These are phyloP conservation scores for Amanita subjunquillea DNA, from an alignment of 768 basidiomycete species.

Conservation along the genomic window DNA sequence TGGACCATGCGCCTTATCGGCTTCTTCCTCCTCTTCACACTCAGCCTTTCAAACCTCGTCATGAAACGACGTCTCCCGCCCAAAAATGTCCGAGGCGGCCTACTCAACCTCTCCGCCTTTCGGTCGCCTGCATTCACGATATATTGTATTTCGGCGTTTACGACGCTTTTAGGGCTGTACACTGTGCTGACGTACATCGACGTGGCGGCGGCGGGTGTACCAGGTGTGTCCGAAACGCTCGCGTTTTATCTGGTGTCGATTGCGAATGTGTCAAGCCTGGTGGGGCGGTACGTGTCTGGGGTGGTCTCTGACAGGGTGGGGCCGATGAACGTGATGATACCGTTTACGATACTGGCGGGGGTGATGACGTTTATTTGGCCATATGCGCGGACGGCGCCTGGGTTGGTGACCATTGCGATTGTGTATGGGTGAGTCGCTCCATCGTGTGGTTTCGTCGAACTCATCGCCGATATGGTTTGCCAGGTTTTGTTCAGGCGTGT, in stretches of 20 bases:
- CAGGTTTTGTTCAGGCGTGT: slow-evolving; percentile 55
- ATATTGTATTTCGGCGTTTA: slow-evolving; percentile 46
- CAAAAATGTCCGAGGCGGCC: slow-evolving; percentile 37
- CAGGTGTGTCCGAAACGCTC: slow-evolving; percentile 37
- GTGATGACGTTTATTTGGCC: slow-evolving; percentile 67
- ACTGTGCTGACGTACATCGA: slow-evolving; percentile 55
- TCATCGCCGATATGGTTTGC: not conserved
- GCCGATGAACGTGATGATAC: slow-evolving; percentile 40
- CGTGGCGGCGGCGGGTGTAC: slow-evolving; percentile 12
- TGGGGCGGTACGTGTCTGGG: slow-evolving; percentile 51
- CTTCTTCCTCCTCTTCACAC: slow-evolving; percentile 42
- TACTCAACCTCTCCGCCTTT: slow-evolving; percentile 47
- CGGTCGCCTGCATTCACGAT: slow-evolving; percentile 40
- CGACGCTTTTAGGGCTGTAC: slow-evolving; percentile 60
- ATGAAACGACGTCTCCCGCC: slow-evolving; percentile 47
- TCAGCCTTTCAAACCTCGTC: slow-evolving; percentile 44
- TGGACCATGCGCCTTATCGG: slow-evolving; percentile 72
- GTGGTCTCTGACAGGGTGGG: slow-evolving; percentile 46
- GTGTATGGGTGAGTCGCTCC: slow-evolving; percentile 47
- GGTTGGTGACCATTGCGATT: slow-evolving; percentile 41
- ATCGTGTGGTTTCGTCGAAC: no score
- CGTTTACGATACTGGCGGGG: slow-evolving; percentile 45
- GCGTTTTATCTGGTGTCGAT: slow-evolving; percentile 60
- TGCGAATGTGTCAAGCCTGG: slow-evolving; percentile 53
- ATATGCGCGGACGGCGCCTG: slow-evolving; percentile 23